Base-by-base conservation (phyloP, 176 grass and related monocot species). In the Aegilops bicornis region DNA sequence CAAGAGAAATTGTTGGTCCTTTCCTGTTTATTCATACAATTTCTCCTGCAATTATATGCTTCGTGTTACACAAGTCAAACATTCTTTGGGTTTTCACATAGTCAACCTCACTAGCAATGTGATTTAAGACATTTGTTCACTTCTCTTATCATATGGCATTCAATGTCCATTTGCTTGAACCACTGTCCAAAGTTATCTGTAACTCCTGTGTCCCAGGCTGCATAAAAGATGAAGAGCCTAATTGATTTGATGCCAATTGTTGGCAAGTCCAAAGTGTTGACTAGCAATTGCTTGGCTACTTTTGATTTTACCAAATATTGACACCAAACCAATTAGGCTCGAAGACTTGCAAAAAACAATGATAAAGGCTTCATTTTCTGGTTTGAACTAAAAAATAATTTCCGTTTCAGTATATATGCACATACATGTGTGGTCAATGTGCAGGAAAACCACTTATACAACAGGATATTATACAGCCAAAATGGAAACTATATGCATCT, bases 291-390 rank as follows among this genome's bases (percentile, higher is more conserved):
- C 2, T 50, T 54, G 50, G 50, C 50, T 19, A 54, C 16, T 54
- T 52, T 7, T 54, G 16, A 54, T 54, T 54, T 54, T 19, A 54
- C 50, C 50, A 54, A 54, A 54, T 54, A 54, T 54, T 54, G 50
- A 16, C 50, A 54, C 50, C 50, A 54, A 52, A 54, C 50, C 50
- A 1, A 54, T 54, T 54, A 54, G 50, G 50, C 50, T 54, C 50
- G 16, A 76, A 82, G 24, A 73, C 62, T 62, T 82, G 23, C 62
- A 83, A 88, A 81, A 76, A 64, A 22, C 10, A 76, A 4, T 20
- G n/a, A 88, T 10, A 15, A 83, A 30, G 36, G 73, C 33, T 45
- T 43, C 27, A 83, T 67, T 56, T 87, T 40, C 48, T 75, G 64
- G 11, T 47, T 82, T 82, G 33, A 86, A 79, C 11, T 86, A 61